These are phyloP conservation scores for Cyberlindnera petersonii DNA, from an alignment of 805 yeast genomes.

Conservation along the genomic window DNA sequence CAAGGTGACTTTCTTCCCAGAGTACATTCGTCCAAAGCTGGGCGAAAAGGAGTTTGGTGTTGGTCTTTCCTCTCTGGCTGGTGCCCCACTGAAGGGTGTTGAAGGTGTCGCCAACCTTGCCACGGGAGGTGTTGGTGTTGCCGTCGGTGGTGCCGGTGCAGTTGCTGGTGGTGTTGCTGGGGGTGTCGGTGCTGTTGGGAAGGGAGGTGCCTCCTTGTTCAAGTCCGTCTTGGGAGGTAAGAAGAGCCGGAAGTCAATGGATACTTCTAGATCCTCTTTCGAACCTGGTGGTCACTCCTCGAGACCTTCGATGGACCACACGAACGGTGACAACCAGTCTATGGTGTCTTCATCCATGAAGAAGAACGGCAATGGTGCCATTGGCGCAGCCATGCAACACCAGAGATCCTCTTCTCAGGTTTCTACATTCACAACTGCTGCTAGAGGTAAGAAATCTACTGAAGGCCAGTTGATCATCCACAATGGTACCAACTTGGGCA, in stretches of 20 bases:
- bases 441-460: constrained; percentile 20
- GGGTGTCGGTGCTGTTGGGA: constrained; percentile 44
- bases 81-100: constrained; percentile 46
- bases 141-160: constrained; percentile 39
- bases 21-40: constrained; percentile 62
- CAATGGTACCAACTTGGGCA: constrained; percentile 41
- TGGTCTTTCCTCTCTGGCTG: constrained; percentile 37
- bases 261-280: constrained; percentile 33
- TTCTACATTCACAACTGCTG: constrained; percentile 22
- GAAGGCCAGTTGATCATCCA: constrained; percentile 51
- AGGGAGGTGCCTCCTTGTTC: constrained; percentile 39
- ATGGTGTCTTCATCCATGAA: constrained; percentile 5
- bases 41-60: constrained; percentile 39
- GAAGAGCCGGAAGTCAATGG: constrained; percentile 28
- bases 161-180: constrained; percentile 45
- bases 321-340: constrained; percentile 7
- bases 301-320: constrained; percentile 9
- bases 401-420: constrained; percentile 22
- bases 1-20: constrained; percentile 55
- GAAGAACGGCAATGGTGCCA: constrained; percentile 7
- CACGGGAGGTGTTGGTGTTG: constrained; percentile 39
- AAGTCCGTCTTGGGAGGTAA: constrained; percentile 32
- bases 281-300: constrained; percentile 6
- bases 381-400: constrained; percentile 12
- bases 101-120: constrained; percentile 39